Percentiles rank a stretch among this genome's conserved stretches.
These are phyloP conservation scores for Heimioporus sp. DNA, from an alignment of 768 basidiomycete genomes.

Conservation along the genomic window DNA sequence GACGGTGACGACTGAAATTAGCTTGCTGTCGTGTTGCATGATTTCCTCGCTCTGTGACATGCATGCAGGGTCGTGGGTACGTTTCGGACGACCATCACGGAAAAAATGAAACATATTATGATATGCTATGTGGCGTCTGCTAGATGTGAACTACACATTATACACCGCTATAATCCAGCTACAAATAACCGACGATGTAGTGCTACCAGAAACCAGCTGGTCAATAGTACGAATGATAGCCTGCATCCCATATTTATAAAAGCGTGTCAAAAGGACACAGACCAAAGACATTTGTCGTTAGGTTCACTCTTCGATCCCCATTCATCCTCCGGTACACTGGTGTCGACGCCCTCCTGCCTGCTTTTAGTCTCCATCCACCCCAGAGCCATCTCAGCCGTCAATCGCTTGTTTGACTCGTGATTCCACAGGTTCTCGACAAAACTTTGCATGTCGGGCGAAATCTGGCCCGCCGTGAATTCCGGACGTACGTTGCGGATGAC, in stretches of 20 bases:
- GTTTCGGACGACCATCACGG: no score
- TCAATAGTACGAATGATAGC: no score
- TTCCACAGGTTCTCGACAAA: conserved; percentile 31
- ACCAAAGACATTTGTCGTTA: conserved; percentile 12
- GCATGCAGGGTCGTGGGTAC: no score
- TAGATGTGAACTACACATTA: no score
- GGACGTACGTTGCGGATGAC: conserved; percentile 8
- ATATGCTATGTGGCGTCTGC: no score
- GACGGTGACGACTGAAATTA: conserved; percentile 76
- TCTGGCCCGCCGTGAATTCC: conserved; percentile 12
- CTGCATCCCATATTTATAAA: no score
- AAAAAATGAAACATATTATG: no score
- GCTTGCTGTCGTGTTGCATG: conserved; percentile 82
- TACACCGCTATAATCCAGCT: no score
- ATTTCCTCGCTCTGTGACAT: no score
- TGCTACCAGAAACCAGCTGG: no score
- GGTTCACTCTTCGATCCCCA: conserved; percentile 13
- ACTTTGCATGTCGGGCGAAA: conserved; percentile 26
- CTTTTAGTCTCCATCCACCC: conserved; percentile 25
- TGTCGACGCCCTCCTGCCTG: conserved; percentile 2
- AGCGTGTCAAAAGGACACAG: conserved; percentile 4
- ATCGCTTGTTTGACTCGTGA: conserved; percentile 13
- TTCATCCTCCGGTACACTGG: conserved; percentile 7
- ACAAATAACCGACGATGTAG: no score
- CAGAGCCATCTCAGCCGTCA: conserved; percentile 21